Base-by-base conservation (phyloP, 208 protist genomes). In the Porcisia hertigi region DNA sequence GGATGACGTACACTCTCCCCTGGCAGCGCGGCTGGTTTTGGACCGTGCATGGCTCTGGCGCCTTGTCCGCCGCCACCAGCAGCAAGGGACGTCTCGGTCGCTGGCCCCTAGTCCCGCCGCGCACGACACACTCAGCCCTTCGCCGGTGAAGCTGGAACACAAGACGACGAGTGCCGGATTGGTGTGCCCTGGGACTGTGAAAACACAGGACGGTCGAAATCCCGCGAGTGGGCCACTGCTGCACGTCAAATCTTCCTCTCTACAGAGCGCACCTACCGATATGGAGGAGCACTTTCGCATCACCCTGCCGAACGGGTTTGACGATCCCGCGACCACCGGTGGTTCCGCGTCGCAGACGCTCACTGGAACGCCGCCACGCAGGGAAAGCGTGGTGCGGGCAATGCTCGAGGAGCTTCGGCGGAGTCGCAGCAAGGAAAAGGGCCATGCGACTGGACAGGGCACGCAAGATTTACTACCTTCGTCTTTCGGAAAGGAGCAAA, bases 221-320 rank as follows among this genome's bases (percentile, higher is more conserved):
- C 60, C 60, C 18, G 60, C 34, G 12, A 25, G 36, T 41, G 36
- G 18, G 36, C 60, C 60, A 16, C 60, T 39, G 36, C 14, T 43
- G 18, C 60, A 41, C 39, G n/a, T 20, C 43, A 39, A 30, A 16
- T 54, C 64, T 8, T 23, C 60, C 14, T 69, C 64, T 20, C n/a
- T 39, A 39, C n/a, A 53, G 20, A 11, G 43, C 20, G n/a, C 43
- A 47, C 49, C 64, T 58, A 69, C 45, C 39, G 62, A 39, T n/a
- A 20, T 73, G n/a, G 66, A 43, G 39, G 78, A 82, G 57, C 59
- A 67, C 59, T 82, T 82, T 43, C 78, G 78, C 11, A 70, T 82
- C 16, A 71, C 73, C 43, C 23, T 71, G 20, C 55, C 66, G 11
- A 58, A 41, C 11, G 39, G 14, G 14, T 5, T 65, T 18, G 23